Evolutionary conservation across 2,329 filamentous ascomycete genomes (phyloP).

Genomic region (Aureobasidium lini): DNA sequence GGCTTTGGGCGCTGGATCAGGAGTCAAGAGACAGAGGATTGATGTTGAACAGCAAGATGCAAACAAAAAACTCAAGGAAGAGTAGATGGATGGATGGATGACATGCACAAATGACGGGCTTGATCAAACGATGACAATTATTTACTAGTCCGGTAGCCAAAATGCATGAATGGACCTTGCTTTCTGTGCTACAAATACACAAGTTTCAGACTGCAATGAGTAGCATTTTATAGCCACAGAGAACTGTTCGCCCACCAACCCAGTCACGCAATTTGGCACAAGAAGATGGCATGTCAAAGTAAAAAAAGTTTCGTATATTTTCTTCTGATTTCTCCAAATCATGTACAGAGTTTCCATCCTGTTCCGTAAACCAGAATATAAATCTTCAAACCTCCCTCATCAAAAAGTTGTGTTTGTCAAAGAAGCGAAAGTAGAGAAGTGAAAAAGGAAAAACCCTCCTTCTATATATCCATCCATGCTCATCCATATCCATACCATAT

Average conservation of each 20-base stretch:
- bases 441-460: background rate
- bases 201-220: background rate
- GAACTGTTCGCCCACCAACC: too few relatives aligned
- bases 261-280: too few relatives aligned
- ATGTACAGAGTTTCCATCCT: background rate
- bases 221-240: too few relatives aligned
- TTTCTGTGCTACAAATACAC: too few relatives aligned
- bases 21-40: slow-evolving; percentile 14
- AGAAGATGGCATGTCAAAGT: background rate
- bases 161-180: background rate
- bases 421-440: background rate
- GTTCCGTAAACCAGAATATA: background rate
- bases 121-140: too few relatives aligned
- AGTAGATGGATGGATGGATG: background rate
- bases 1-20: slow-evolving; percentile 2
- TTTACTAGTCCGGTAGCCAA: background rate
- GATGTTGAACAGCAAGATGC: slow-evolving; percentile 2
- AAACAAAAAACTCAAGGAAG: background rate
- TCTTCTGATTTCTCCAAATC: background rate
- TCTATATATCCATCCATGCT: background rate
- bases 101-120: background rate
- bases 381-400: background rate
- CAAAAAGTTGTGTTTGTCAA: background rate
- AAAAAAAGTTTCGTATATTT: background rate
- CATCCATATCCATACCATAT: background rate